phyloP scores from a whole-genome alignment of 257 asterid genomes.

The Fraxinus cuspidata region DNA sequence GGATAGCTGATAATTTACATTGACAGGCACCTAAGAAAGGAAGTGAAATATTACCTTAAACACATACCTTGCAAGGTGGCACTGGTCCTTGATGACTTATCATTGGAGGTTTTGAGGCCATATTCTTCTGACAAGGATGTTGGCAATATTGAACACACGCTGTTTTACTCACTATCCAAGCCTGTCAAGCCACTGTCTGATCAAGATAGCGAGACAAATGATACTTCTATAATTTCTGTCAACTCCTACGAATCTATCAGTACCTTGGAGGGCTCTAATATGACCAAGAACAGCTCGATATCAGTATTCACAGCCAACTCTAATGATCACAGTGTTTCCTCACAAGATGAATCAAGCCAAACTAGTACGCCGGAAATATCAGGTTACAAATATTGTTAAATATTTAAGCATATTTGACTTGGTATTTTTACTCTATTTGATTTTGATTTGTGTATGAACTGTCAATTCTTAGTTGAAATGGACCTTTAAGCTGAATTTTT shows the following conservation, averaged over 20 bases:
- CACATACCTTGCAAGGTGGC: slow-evolving; percentile 73
- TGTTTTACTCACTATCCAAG: slow-evolving; percentile 50
- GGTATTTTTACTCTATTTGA: not conserved
- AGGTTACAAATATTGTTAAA: slow-evolving; percentile 38
- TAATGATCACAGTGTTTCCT: slow-evolving; percentile 38
- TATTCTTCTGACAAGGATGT: slow-evolving; percentile 36
- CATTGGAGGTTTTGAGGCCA: slow-evolving; percentile 52
- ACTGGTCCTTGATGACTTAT: slow-evolving; percentile 48
- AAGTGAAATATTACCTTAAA: slow-evolving; percentile 54
- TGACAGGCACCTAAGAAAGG: slow-evolving; percentile 69
- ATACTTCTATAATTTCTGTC: slow-evolving; percentile 33
- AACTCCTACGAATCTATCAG: slow-evolving; percentile 35
- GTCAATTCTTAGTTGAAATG: too few relatives aligned
- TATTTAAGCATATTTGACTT: not conserved
- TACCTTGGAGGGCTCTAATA: slow-evolving; percentile 42
- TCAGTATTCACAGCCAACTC: slow-evolving; percentile 21
- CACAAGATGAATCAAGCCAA: slow-evolving; percentile 33
- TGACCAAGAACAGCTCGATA: slow-evolving; percentile 27
- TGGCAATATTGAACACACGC: slow-evolving; percentile 35
- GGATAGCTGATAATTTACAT: slow-evolving; percentile 13
- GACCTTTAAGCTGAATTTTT: too few relatives aligned
- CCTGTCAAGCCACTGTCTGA: slow-evolving; percentile 38
- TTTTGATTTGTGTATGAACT: not conserved
- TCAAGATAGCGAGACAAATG: slow-evolving; percentile 24
- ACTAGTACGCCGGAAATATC: slow-evolving; percentile 37